Conservation (phyloP, 163 green algal species). For the Chlamydomonas reinhardtii region DNA sequence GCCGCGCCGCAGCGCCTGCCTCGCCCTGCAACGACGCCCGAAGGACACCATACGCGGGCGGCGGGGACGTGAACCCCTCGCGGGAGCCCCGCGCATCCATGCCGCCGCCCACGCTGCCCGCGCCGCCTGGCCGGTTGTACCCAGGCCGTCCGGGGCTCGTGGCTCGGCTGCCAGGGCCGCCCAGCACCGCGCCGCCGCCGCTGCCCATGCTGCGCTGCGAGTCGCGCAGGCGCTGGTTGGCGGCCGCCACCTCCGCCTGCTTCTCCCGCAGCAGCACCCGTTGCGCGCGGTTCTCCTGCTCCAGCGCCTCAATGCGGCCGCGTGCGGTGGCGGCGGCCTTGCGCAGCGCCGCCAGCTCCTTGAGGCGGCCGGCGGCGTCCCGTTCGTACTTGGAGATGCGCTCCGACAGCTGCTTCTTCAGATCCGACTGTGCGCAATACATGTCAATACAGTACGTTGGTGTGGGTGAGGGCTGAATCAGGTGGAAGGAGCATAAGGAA, state of each 20-base stretch:
- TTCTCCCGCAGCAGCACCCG: conserved; percentile 38
- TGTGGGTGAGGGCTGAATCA: too few species aligned
- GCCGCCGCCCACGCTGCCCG: too few species aligned
- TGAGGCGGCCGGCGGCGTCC: conserved; percentile 20
- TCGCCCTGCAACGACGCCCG: too few species aligned
- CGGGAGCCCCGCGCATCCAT: too few species aligned
- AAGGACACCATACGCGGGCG: too few species aligned
- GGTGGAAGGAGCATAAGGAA: neutral
- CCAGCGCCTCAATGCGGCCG: conserved; percentile 21
- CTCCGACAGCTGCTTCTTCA: conserved; percentile 40
- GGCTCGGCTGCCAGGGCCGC: neutral
- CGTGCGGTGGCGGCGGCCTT: conserved; percentile 10
- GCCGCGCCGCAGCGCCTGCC: too few species aligned
- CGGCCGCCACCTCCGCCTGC: conserved; percentile 31
- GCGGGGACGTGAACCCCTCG: too few species aligned
- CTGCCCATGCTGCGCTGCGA: conserved; percentile 1
- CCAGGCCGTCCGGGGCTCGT: conserved; percentile 9
- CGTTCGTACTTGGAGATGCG: conserved; percentile 35
- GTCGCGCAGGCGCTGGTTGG: conserved; percentile 29
- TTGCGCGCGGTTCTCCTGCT: conserved; percentile 41
- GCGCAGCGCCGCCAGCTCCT: conserved; percentile 32
- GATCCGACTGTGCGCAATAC: conserved; percentile 1
- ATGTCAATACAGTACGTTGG: neutral
- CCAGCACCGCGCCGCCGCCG: neutral
- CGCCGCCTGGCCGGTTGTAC: neutral